These are phyloP conservation scores for carrot (Daucus carota) DNA, from an alignment of 129 eudicot genomes.

Conservation along the genomic window DNA sequence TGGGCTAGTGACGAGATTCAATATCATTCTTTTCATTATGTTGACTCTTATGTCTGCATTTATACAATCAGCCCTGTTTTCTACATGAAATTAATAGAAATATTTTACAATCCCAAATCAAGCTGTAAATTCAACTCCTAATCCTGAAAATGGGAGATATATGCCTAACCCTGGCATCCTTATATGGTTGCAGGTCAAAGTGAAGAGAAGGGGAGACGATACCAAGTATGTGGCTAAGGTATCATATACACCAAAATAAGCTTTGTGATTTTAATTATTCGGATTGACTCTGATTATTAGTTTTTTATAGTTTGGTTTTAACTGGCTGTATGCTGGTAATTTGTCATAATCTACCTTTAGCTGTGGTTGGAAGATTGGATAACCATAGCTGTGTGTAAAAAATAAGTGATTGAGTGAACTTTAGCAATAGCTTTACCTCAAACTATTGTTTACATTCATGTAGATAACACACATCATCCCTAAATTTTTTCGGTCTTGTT, in stretches of 20 bases:
- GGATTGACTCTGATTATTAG: neutral
- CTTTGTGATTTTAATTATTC: slow-evolving; percentile 3
- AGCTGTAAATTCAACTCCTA: neutral
- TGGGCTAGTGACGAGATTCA: neutral
- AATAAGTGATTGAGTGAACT: neutral
- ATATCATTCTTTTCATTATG: neutral
- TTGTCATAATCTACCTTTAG: neutral
- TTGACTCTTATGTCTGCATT: neutral
- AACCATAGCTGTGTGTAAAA: neutral
- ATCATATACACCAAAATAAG: slow-evolving; percentile 16
- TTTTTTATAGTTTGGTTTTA: neutral
- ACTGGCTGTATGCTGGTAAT: neutral
- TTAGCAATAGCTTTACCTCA: neutral
- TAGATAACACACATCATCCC: neutral
- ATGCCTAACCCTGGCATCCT: neutral
- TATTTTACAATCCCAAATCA: neutral
- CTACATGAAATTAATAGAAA: neutral
- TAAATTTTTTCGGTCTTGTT: neutral
- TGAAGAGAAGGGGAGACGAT: slow-evolving; percentile 95
- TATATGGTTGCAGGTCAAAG: slow-evolving; percentile 73
- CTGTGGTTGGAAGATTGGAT: neutral
- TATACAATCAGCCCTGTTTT: neutral
- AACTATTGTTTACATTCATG: neutral
- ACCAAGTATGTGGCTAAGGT: slow-evolving; percentile 96
- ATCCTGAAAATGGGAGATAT: neutral